These are phyloP conservation scores for Zygosaccharomyces pseudobailii DNA, from an alignment of 1,139 yeast genomes.

Conservation along the genomic window DNA sequence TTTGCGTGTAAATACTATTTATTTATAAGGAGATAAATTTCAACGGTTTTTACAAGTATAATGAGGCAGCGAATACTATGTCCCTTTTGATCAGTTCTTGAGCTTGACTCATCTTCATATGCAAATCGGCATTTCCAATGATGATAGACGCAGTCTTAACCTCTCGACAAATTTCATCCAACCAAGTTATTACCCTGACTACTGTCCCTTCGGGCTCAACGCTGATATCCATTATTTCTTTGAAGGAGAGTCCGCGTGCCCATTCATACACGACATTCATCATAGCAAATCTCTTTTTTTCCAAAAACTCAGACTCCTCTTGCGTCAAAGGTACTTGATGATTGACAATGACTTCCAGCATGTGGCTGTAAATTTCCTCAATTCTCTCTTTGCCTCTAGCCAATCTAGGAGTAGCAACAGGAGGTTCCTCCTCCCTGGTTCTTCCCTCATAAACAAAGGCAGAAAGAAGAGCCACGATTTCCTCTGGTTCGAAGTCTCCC, in stretches of 20 bases:
- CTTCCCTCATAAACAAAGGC: conserved; percentile 92
- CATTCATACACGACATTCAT: conserved; percentile 95
- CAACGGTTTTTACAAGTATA: conserved; percentile 54
- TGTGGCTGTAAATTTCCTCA: conserved; percentile 60
- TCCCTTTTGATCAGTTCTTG: conserved; percentile 95
- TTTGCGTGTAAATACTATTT: background rate
- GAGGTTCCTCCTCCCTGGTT: conserved; percentile 49
- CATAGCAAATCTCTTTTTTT: conserved; percentile 79
- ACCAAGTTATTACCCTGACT: conserved; percentile 90
- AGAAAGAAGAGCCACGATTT: conserved; percentile 86
- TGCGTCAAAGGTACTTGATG: conserved; percentile 72
- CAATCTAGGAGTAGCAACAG: conserved; percentile 72
- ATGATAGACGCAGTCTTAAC: conserved; percentile 92
- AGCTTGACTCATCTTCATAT: conserved; percentile 84
- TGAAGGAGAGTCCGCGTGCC: conserved; percentile 93
- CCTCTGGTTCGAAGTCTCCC: conserved; percentile 93
- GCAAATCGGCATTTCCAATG: conserved; percentile 86
- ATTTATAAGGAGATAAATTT: background rate
- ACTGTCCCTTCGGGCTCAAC: conserved; percentile 95
- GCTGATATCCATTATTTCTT: conserved; percentile 82
- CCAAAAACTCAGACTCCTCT: conserved; percentile 82
- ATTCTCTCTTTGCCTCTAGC: conserved; percentile 73
- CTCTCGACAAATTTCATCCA: conserved; percentile 93
- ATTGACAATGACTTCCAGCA: conserved; percentile 57
- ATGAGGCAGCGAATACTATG: conserved; percentile 93